Evolutionary conservation across 2,329 filamentous ascomycete species (phyloP).

Genomic region (Penicillium sp.): DNA sequence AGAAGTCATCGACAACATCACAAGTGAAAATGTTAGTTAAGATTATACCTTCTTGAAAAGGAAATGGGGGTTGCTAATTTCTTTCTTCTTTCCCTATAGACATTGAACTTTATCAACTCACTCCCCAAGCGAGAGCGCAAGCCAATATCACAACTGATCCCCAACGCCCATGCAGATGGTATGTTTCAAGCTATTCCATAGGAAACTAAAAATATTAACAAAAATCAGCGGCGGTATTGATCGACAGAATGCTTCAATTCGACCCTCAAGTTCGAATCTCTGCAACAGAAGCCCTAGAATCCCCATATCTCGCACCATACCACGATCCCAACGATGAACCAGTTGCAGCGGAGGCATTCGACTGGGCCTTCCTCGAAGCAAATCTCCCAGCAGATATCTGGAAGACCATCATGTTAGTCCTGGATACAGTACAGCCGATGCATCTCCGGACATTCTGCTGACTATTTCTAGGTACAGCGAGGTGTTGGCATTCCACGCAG

Average conservation of each 20-base stretch:
- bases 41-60: no score
- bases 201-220: not conserved
- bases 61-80: not conserved
- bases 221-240: conserved; percentile 72
- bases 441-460: not conserved
- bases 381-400: conserved; percentile 95
- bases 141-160: conserved; percentile 83
- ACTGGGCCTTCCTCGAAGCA: conserved; percentile 98
- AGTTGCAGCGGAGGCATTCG: conserved; percentile 90
- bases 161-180: conserved; percentile 84
- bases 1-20: conserved; percentile 96
- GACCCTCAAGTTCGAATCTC: conserved; percentile 91
- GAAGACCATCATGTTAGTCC: conserved; percentile 98
- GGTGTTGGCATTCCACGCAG: conserved; percentile 19
- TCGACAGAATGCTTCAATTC: conserved; percentile 96
- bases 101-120: conserved; percentile 92
- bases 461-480: conserved; percentile 12
- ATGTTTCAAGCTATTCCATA: conserved; percentile 32
- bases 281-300: conserved; percentile 76
- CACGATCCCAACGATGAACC: conserved; percentile 97
- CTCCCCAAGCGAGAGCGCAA: conserved; percentile 89
- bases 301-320: conserved; percentile 93
- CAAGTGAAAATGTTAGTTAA: conserved; percentile 77
- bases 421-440: not conserved
- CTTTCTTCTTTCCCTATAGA: conserved; percentile 53